These are phyloP conservation scores for Polygonum maritimum DNA, from an alignment of 148 eudicot species.

Conservation along the genomic window DNA sequence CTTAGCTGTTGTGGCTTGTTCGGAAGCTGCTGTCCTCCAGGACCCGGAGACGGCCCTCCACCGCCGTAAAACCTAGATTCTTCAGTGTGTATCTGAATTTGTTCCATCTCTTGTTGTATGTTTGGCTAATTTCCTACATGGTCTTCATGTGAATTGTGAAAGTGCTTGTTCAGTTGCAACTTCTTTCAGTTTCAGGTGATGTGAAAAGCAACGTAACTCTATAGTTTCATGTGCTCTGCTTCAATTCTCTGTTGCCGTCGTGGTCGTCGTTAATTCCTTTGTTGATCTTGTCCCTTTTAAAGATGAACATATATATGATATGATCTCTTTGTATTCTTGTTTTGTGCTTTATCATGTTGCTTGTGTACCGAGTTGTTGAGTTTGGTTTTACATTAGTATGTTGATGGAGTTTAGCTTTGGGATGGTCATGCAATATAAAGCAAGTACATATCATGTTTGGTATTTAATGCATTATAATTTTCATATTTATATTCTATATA, in stretches of 20 bases:
- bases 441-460: too few species aligned
- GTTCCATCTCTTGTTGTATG: neutral
- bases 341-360: neutral
- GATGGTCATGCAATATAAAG: too few species aligned
- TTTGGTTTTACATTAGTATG: too few species aligned
- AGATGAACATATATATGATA: neutral
- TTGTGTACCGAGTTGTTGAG: too few species aligned
- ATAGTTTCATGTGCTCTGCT: too few species aligned
- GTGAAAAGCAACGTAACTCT: neutral
- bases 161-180: neutral
- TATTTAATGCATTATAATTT: too few species aligned
- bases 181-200: neutral
- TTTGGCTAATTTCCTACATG: neutral
- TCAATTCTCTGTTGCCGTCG: too few species aligned
- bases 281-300: neutral
- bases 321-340: neutral
- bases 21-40: slow-evolving; percentile 15
- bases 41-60: slow-evolving; percentile 12
- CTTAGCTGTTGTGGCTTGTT: slow-evolving; percentile 14
- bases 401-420: too few species aligned
- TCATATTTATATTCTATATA: too few species aligned
- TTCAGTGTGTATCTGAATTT: neutral
- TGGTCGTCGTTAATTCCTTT: too few species aligned
- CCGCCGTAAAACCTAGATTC: neutral
- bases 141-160: neutral